phyloP scores from a whole-genome alignment of 495 filamentous ascomycete genomes.

The Stereocaulon alpinum region DNA sequence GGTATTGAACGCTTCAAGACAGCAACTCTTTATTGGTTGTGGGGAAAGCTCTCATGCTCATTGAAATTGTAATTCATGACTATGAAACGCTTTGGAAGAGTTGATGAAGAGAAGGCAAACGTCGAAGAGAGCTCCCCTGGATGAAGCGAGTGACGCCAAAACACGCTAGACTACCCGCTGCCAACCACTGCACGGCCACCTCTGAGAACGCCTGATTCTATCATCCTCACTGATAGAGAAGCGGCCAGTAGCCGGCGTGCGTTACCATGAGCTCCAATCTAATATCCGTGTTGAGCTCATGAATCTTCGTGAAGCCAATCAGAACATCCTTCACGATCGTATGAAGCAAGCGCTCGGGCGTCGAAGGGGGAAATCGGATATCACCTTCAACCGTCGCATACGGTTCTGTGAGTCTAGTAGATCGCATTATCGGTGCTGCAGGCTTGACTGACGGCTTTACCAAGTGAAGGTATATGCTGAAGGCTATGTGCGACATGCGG shows the following conservation, averaged over 20 bases:
- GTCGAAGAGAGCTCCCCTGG: neutral
- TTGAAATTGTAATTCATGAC: neutral
- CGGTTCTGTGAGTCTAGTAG: neutral
- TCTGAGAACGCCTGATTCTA: neutral
- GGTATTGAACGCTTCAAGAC: neutral
- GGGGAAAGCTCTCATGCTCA: neutral
- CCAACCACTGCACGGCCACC: neutral
- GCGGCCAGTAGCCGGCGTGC: neutral
- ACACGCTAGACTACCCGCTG: neutral
- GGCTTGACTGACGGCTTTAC: neutral
- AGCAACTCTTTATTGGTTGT: neutral
- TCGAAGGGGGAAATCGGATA: neutral
- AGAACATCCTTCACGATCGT: neutral
- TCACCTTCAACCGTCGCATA: neutral
- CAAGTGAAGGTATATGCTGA: conserved; percentile 26
- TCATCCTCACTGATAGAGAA: neutral
- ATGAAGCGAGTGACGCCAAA: neutral
- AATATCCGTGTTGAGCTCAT: neutral
- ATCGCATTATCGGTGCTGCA: neutral
- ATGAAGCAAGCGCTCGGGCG: neutral
- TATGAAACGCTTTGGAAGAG: neutral
- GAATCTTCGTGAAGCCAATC: neutral
- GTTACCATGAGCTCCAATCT: neutral
- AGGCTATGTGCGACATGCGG: conserved; percentile 27
- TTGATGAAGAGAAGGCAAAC: neutral